Percentiles rank a stretch among this genome's conserved stretches.
Conservation (phyloP, 2,329 filamentous ascomycete species). For the Alternaria arbusti region DNA sequence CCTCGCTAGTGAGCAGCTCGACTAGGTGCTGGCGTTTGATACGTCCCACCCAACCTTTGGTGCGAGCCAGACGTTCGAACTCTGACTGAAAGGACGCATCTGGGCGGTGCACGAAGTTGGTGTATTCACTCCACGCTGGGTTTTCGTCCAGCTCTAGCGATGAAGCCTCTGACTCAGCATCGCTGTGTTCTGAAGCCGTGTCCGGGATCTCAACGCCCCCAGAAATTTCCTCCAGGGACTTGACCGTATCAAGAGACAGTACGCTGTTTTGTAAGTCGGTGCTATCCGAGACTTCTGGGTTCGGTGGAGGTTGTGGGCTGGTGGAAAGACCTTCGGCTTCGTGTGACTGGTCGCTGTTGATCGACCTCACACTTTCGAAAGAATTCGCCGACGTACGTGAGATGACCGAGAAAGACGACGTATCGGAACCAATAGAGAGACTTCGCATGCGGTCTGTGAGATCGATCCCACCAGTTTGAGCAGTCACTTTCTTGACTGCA, state of each 20-base stretch:
- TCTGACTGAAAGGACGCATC: constrained; percentile 25
- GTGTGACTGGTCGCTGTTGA: background rate
- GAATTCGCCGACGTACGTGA: constrained; percentile 20
- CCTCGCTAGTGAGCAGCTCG: constrained; percentile 26
- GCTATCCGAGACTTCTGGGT: background rate
- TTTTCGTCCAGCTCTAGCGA: constrained; percentile 2
- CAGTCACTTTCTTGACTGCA: background rate
- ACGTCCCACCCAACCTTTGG: constrained; percentile 10
- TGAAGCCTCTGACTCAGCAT: background rate
- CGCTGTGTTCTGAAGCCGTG: background rate
- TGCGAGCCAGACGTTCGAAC: constrained; percentile 24
- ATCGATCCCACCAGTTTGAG: background rate
- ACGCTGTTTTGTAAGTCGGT: background rate
- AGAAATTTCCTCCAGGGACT: background rate
- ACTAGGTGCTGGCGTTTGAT: constrained; percentile 3
- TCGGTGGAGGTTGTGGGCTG: background rate
- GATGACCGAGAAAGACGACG: constrained; percentile 24
- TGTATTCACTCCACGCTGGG: constrained; percentile 25
- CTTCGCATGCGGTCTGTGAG: constrained; percentile 15
- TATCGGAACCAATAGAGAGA: constrained; percentile 20
- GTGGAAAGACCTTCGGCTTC: background rate
- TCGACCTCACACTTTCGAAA: constrained; percentile 12
- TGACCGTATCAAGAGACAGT: background rate
- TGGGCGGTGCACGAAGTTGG: constrained; percentile 21
- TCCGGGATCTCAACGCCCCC: background rate